A percentile compares a stretch with the other conserved stretches of the same genome.
Conservation (phyloP, 2,329 filamentous ascomycete genomes). For the Fusarium cyanostomum region DNA sequence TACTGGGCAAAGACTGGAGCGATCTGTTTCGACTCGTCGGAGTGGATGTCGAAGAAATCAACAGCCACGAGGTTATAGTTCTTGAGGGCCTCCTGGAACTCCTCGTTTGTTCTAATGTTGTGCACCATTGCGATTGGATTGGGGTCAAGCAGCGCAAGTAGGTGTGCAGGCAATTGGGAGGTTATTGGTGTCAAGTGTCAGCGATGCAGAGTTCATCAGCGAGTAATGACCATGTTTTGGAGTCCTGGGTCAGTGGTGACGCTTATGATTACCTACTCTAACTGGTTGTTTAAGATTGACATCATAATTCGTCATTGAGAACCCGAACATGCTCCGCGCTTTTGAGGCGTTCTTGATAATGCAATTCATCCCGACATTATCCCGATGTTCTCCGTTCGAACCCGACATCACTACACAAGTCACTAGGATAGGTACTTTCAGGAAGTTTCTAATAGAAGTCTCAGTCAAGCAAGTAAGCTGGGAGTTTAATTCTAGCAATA, state of each 20-base stretch:
- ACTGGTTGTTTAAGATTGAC: slow-evolving; percentile 5
- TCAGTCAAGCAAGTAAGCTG: not conserved
- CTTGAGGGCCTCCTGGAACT: slow-evolving; percentile 24
- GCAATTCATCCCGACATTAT: no score
- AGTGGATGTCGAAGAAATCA: slow-evolving; percentile 28
- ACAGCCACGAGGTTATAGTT: slow-evolving; percentile 22
- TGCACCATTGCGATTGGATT: slow-evolving; percentile 29
- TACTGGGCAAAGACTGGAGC: slow-evolving; percentile 28
- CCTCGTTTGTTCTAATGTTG: slow-evolving; percentile 26
- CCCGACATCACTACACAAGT: no score
- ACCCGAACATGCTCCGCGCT: no score
- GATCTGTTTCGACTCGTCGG: slow-evolving; percentile 20
- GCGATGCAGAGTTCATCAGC: not conserved
- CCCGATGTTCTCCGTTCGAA: no score
- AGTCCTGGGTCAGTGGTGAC: slow-evolving; percentile 10
- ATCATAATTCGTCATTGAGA: slow-evolving; percentile 34
- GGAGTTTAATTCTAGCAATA: no score
- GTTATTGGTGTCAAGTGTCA: no score
- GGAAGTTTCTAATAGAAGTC: not conserved
- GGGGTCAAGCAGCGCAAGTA: not conserved
- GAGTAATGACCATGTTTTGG: not conserved
- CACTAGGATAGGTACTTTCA: slow-evolving; percentile 16
- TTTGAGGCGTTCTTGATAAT: no score
- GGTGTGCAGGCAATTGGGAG: not conserved
- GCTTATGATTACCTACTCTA: slow-evolving; percentile 6